Percentiles rank a stretch among this genome's conserved stretches.
Conservation (phyloP, 305 asterid species). For the Fraxinus sp. region DNA sequence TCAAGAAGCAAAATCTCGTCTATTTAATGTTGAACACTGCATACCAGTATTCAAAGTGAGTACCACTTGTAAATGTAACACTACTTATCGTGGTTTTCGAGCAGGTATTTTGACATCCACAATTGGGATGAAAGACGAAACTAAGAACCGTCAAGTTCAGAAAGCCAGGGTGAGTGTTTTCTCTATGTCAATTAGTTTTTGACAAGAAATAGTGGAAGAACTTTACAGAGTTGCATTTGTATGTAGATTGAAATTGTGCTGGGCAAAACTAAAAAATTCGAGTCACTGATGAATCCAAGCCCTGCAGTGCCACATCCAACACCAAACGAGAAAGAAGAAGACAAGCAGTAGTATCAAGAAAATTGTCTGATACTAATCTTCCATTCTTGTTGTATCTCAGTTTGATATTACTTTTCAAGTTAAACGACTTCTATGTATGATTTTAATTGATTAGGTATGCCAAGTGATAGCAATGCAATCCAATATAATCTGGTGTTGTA, state of each 20-base stretch:
- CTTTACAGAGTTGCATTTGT: neutral
- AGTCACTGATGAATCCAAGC: constrained; percentile 47
- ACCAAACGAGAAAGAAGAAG: constrained; percentile 7
- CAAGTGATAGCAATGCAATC: neutral
- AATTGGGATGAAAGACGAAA: constrained; percentile 71
- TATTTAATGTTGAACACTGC: neutral
- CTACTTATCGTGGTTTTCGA: neutral
- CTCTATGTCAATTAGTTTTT: neutral
- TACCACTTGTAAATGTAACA: neutral
- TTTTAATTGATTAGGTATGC: neutral
- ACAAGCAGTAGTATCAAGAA: neutral
- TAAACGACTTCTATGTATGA: neutral
- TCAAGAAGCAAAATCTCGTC: neutral
- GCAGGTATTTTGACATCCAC: constrained; percentile 72
- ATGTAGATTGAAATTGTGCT: constrained; percentile 64
- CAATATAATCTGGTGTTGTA: neutral
- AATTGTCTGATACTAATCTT: neutral
- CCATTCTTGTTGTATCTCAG: neutral
- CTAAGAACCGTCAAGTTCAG: constrained; percentile 65
- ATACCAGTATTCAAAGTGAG: neutral
- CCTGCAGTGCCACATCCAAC: constrained; percentile 34
- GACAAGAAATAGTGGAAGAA: neutral
- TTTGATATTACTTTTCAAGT: neutral
- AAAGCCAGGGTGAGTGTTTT: constrained; percentile 65
- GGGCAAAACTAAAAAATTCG: constrained; percentile 70